Evolutionary conservation across 2,329 filamentous ascomycete species (phyloP), one percentile per base, ranked within the genome.

Genomic region (Parascedosporium putredinis): DNA sequence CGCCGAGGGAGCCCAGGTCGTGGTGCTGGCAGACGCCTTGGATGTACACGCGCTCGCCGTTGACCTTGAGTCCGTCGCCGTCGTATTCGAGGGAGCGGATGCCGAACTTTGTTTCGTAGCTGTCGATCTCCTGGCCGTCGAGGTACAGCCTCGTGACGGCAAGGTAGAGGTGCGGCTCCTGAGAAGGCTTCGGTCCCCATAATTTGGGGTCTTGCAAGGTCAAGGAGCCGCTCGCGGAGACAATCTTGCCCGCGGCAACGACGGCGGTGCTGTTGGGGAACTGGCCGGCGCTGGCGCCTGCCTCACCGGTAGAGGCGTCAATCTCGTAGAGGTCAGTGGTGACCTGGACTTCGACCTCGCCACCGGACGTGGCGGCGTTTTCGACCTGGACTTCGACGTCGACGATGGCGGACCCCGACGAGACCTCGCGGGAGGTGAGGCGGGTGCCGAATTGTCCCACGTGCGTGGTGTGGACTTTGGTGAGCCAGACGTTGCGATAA

Each of bases 401-500:
- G 18, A 76, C n/a, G 3, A 33, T 48, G 8, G 75, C 75, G 1
- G 69, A 67, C 6, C 65, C 51, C 0, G 60, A 53, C 2, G 75
- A 73, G 1, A 78, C 67, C 3, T 61, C 56, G 14, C 60, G 66
- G 6, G 73, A 69, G 1, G 68, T 73, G 49, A 78, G 62, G 44
- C 65, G 71, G 0, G 73, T 76, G 3, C 75, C 75, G 40, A 62
- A 73, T 43, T 78, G 70, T 7, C 59, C 68, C 2, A 79, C 67
- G 51, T 76, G 75, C 0, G 65, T 62, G 1, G 65, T 57, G 27
- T 69, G 59, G 8, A 69, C 68, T 50, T 71, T 76, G 23, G 70
- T 67, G 14, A 79, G 64, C 74, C 74, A 79, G 3, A 78, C 64
- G 51, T 76, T 76, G 1, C 74, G 68, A 55, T 78, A 78, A 12